phyloP scores from a whole-genome alignment of 2,329 filamentous ascomycete species.

The Pseudonectria buxi region DNA sequence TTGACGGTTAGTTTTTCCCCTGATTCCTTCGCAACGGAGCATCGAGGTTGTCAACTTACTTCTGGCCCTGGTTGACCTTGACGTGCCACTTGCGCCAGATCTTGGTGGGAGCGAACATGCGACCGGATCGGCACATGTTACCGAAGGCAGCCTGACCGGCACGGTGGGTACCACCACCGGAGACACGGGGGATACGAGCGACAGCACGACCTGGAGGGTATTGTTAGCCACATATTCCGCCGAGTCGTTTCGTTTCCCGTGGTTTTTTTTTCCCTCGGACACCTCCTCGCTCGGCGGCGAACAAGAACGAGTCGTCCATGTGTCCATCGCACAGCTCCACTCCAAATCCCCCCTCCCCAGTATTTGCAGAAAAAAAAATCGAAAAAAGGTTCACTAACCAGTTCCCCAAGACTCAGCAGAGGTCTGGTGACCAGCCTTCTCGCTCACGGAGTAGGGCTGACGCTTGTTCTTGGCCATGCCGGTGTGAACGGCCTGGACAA shows the following conservation, averaged over 20 bases:
- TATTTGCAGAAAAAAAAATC: constrained; percentile 6
- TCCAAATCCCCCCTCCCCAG: neutral
- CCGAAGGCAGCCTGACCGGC: constrained; percentile 99
- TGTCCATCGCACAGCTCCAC: neutral
- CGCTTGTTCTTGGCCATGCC: constrained; percentile 99
- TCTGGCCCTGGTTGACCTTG: constrained; percentile 99
- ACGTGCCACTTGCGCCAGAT: constrained; percentile 99
- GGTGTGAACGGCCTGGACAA: constrained; percentile 98
- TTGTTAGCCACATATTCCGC: constrained; percentile 16
- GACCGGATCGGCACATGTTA: constrained; percentile 99
- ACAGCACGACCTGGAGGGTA: constrained; percentile 76
- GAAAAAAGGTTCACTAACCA: constrained; percentile 54
- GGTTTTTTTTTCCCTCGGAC: constrained; percentile 2
- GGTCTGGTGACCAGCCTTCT: constrained; percentile 99
- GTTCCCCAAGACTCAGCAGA: constrained; percentile 99
- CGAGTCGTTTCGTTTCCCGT: neutral
- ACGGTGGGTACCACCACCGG: constrained; percentile 99
- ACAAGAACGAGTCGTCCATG: neutral
- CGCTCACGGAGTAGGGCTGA: constrained; percentile 98
- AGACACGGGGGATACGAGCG: constrained; percentile 99
- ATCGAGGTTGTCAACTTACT: constrained; percentile 49
- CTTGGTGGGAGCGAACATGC: constrained; percentile 99
- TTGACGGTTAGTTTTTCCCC: constrained; percentile 14
- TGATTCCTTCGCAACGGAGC: constrained; percentile 1
- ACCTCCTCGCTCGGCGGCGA: neutral